These are phyloP conservation scores for Pseudonitzschia multiseries DNA, from an alignment of 108 stramenopile genomes.

Conservation along the genomic window DNA sequence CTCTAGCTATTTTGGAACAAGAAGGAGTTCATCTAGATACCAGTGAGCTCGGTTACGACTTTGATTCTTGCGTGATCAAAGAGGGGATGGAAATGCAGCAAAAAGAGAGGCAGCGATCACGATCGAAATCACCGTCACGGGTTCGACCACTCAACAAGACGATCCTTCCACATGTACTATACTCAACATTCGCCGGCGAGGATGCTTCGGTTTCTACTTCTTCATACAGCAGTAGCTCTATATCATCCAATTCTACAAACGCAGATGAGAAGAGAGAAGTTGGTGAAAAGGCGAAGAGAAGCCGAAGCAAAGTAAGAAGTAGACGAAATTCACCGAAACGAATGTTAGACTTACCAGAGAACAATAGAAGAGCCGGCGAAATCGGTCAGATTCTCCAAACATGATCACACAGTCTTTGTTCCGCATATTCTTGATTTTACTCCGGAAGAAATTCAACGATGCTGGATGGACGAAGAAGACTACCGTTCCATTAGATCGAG, in stretches of 20 bases:
- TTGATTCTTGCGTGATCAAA: not conserved
- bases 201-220: constrained; percentile 1
- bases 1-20: constrained; percentile 8
- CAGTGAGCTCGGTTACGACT: not conserved
- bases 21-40: constrained; percentile 5
- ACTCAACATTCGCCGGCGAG: not conserved
- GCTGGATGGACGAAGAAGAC: constrained; percentile 18
- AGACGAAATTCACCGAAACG: not conserved
- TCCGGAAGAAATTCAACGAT: constrained; percentile 3
- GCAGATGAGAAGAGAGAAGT: not conserved
- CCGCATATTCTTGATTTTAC: constrained; percentile 8
- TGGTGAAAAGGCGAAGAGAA: constrained; percentile 1
- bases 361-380: not conserved
- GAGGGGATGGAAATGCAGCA: not conserved
- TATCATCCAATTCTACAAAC: not conserved
- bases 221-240: not conserved
- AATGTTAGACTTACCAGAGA: not conserved
- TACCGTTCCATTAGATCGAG: constrained; percentile 9
- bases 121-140: not conserved
- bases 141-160: not conserved
- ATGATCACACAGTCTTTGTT: not conserved
- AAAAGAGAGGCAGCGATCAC: not conserved
- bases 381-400: not conserved
- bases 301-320: not conserved
- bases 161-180: not conserved